Evolutionary conservation across 345 rosid genomes (phyloP).

Genomic region (Balakata baccata): DNA sequence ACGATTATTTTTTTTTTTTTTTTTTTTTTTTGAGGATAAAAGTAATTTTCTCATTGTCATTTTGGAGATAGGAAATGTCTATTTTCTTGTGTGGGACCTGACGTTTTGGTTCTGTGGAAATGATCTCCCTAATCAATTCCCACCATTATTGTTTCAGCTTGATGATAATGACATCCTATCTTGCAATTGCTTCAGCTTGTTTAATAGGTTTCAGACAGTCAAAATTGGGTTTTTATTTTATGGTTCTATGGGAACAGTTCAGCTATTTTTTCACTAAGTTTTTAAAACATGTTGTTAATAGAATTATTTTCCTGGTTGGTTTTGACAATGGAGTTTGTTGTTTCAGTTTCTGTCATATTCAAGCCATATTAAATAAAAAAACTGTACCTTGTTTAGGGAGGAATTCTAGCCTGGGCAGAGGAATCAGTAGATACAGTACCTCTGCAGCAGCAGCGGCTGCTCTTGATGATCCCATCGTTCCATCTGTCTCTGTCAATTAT

Average conservation of each 20-base stretch:
- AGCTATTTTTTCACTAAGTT: not conserved
- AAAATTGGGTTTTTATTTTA: not conserved
- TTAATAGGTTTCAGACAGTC: not conserved
- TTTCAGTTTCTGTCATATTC: not conserved
- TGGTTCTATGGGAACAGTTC: not conserved
- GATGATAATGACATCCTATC: not conserved
- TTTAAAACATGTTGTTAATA: not conserved
- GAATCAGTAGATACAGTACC: slow-evolving; percentile 35
- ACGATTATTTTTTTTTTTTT: not conserved
- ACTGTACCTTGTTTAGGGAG: slow-evolving; percentile 39
- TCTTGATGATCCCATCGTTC: slow-evolving; percentile 52
- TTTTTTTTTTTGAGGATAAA: not conserved
- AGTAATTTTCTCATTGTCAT: not conserved
- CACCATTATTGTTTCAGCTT: not conserved
- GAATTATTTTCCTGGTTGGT: not conserved
- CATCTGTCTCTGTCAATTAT: slow-evolving; percentile 55
- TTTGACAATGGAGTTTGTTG: not conserved
- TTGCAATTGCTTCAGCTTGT: not conserved
- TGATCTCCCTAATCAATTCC: not conserved
- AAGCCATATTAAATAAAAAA: not conserved
- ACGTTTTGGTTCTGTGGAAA: not conserved
- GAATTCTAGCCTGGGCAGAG: slow-evolving; percentile 33
- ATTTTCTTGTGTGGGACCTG: not conserved
- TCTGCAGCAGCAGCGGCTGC: slow-evolving; percentile 48
- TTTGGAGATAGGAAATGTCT: not conserved